Conservation (phyloP, 768 basidiomycete species). For the Termitomyces sp. region DNA sequence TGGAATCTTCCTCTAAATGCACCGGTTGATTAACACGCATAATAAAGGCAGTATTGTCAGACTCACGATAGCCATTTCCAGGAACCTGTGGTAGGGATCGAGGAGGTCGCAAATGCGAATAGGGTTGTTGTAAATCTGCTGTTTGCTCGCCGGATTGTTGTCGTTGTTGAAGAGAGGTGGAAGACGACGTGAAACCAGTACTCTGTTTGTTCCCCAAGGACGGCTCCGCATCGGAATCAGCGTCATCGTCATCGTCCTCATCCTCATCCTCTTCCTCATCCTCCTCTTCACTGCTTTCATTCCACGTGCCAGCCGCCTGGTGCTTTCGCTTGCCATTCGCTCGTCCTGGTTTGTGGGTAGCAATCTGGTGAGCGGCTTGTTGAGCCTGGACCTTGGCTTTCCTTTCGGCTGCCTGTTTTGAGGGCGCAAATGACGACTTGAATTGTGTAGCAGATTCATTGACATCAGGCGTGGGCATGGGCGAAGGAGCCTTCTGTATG, state of each 20-base stretch:
- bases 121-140: constrained; percentile 24
- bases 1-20: constrained; percentile 39
- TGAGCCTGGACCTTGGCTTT: constrained; percentile 82
- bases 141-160: constrained; percentile 22
- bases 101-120: constrained; percentile 51
- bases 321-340: constrained; percentile 60
- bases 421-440: constrained; percentile 87
- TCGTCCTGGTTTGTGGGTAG: constrained; percentile 70
- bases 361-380: constrained; percentile 78
- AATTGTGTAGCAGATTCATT: constrained; percentile 35
- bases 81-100: constrained; percentile 69
- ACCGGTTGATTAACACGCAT: constrained; percentile 10
- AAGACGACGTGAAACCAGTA: constrained; percentile 20
- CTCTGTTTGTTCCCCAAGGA: constrained; percentile 24
- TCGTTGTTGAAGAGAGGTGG: constrained; percentile 24
- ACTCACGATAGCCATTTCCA: constrained; percentile 42
- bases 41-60: constrained; percentile 10
- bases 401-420: constrained; percentile 79
- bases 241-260: constrained; percentile 63
- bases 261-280: constrained; percentile 83
- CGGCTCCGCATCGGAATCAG: constrained; percentile 55
- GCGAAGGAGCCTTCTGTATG: constrained; percentile 24
- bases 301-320: constrained; percentile 55
- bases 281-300: constrained; percentile 79
- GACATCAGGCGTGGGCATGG: constrained; percentile 21